Base-by-base conservation (phyloP, 176 grass and related monocot species). In the Paspalum vaginatum region DNA sequence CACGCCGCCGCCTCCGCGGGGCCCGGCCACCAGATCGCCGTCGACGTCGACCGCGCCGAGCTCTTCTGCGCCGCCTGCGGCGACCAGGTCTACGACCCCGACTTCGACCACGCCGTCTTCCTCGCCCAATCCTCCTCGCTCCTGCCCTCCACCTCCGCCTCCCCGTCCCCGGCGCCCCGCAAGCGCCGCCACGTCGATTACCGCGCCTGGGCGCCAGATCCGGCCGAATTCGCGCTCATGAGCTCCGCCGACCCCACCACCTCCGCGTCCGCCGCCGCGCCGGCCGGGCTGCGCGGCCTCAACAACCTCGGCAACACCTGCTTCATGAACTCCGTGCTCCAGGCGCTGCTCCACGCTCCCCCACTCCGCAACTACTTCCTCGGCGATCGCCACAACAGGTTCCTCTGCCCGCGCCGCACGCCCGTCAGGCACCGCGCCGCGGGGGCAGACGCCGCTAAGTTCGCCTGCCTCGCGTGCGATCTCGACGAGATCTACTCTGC, bases 321-420 rank as follows among this genome's bases (percentile, higher is more conserved):
- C 86, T 99, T 99, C 81, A 91, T 99, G 90, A 99, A 99, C 96
- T 99, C 92, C 50, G 92, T 99, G 51, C 85, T 99, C 18, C 96
- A 99, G 74, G 90, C 90, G 7, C 84, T 99, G 11, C 90, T 99
- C 11, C 96, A 95, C 70, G 88, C 96, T 25, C 90, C 96, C 67
- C 92, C 92, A 70, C 84, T 98, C 39, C 79, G 90, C 8, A 98
- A 98, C 70, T 98, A 89, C 82, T 98, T 98, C 84, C 86, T 98
- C 10, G 89, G 84, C 76, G 92, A 98, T 81, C 90, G 96, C 1
- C 96, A 98, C 75, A 98, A 98, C 51, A 81, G 88, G 7, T 89
- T 91, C 69, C 83, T 91, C 13, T 98, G 96, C 66, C 88, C 87
- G 65, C 90, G 78, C 44, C 87, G 84, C 20, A 87, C 87, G 67